phyloP scores from a whole-genome alignment of 805 yeast genomes.

The Yamadazyma akitaensis region DNA sequence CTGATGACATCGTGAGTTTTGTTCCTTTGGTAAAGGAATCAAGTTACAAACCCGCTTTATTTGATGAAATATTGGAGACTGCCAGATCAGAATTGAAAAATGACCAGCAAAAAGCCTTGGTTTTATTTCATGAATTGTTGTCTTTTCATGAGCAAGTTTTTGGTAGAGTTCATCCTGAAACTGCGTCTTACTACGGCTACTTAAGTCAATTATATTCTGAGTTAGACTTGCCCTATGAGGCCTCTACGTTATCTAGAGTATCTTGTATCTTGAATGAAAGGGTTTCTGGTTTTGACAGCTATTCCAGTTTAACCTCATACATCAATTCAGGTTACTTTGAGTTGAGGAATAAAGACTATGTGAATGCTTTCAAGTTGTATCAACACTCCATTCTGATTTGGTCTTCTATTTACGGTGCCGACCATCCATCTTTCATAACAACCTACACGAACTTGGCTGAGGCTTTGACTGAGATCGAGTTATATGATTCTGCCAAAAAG shows the following conservation, averaged over 20 bases:
- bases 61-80: conserved; percentile 72
- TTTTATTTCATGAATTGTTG: conserved; percentile 63
- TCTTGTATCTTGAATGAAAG: conserved; percentile 77
- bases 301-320: conserved; percentile 67
- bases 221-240: conserved; percentile 51
- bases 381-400: conserved; percentile 58
- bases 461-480: conserved; percentile 52
- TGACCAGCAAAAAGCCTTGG: conserved; percentile 55
- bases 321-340: conserved; percentile 76
- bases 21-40: conserved; percentile 78
- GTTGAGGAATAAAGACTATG: conserved; percentile 52
- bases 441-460: conserved; percentile 60
- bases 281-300: conserved; percentile 74
- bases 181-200: conserved; percentile 64
- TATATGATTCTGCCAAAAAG: conserved; percentile 45
- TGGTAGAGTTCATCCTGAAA: conserved; percentile 76
- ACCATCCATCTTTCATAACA: conserved; percentile 69
- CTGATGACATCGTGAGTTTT: conserved; percentile 63
- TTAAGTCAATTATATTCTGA: conserved; percentile 68
- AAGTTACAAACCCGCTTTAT: conserved; percentile 58
- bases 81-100: conserved; percentile 47
- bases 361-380: conserved; percentile 61
- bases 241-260: conserved; percentile 62
- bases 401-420: conserved; percentile 53
- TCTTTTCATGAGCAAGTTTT: conserved; percentile 77